phyloP scores from a whole-genome alignment of 495 filamentous ascomycete genomes.

The Astrocystis sublimbata region DNA sequence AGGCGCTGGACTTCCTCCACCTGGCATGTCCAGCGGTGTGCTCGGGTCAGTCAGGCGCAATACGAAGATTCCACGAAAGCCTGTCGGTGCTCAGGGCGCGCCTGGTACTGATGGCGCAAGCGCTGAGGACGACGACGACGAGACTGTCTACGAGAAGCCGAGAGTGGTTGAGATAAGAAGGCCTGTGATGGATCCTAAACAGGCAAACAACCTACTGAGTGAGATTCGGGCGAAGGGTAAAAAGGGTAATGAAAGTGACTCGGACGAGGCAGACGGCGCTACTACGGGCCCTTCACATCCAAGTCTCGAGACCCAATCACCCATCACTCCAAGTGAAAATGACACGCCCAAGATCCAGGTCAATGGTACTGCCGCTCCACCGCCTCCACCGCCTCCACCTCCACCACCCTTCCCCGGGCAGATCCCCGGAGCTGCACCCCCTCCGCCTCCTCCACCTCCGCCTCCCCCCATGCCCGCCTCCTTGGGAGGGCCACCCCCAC shows the following conservation, averaged over 20 bases:
- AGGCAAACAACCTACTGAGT: conserved; percentile 71
- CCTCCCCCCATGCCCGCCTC: conserved; percentile 44
- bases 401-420: conserved; percentile 53
- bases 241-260: conserved; percentile 69
- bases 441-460: conserved; percentile 62
- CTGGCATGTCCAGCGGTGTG: conserved; percentile 51
- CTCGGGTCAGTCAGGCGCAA: conserved; percentile 61
- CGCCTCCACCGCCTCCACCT: conserved; percentile 54
- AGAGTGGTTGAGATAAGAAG: conserved; percentile 67
- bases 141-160: conserved; percentile 63
- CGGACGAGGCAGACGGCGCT: conserved; percentile 69
- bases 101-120: conserved; percentile 41
- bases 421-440: conserved; percentile 41
- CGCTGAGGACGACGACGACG: conserved; percentile 48
- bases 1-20: conserved; percentile 28
- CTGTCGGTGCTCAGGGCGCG: conserved; percentile 44
- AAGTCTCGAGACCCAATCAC: conserved; percentile 68
- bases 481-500: conserved; percentile 51
- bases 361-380: conserved; percentile 46
- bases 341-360: conserved; percentile 50
- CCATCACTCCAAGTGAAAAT: conserved; percentile 69
- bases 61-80: conserved; percentile 62
- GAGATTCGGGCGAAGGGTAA: conserved; percentile 81
- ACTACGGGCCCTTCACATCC: conserved; percentile 79
- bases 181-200: conserved; percentile 71